Evolutionary conservation across 495 filamentous ascomycete genomes (phyloP).

Genomic region (Aspergillus hancockii): DNA sequence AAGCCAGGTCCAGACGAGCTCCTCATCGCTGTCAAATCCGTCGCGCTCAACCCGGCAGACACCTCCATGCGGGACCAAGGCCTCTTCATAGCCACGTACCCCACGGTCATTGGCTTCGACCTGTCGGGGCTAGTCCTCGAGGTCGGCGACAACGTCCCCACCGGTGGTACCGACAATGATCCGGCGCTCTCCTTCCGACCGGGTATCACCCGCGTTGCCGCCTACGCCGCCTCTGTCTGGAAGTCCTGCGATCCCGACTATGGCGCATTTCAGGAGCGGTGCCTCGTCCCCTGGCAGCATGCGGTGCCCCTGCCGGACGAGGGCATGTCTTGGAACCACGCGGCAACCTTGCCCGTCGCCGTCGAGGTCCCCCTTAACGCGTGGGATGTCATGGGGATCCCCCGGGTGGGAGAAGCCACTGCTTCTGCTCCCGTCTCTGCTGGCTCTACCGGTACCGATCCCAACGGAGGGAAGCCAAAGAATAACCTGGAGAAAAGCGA

Average conservation of each 20-base stretch:
- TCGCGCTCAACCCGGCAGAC: slow-evolving; percentile 54
- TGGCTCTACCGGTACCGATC: not conserved
- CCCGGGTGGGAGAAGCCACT: slow-evolving; percentile 20
- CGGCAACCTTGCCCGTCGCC: slow-evolving; percentile 45
- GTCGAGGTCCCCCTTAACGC: slow-evolving; percentile 33
- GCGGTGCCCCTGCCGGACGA: slow-evolving; percentile 38
- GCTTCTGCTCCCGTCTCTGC: slow-evolving; percentile 9
- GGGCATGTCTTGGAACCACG: slow-evolving; percentile 43
- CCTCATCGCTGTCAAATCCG: slow-evolving; percentile 48
- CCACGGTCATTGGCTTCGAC: slow-evolving; percentile 49
- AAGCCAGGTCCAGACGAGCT: slow-evolving; percentile 49
- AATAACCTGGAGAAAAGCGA: slow-evolving; percentile 24
- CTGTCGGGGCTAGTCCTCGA: slow-evolving; percentile 45
- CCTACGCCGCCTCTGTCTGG: slow-evolving; percentile 42
- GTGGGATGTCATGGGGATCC: slow-evolving; percentile 35
- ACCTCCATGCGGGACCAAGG: slow-evolving; percentile 36
- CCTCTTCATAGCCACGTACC: slow-evolving; percentile 42
- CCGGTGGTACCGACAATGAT: slow-evolving; percentile 19
- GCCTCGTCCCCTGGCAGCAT: slow-evolving; percentile 41
- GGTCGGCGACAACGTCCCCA: slow-evolving; percentile 41
- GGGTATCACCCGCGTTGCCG: slow-evolving; percentile 44
- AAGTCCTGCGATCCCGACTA: slow-evolving; percentile 40
- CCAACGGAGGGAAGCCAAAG: not conserved
- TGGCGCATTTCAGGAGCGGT: slow-evolving; percentile 46
- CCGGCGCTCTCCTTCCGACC: slow-evolving; percentile 23